phyloP scores from a whole-genome alignment of 176 grass and related monocot species.

The Musa troglodytarum region DNA sequence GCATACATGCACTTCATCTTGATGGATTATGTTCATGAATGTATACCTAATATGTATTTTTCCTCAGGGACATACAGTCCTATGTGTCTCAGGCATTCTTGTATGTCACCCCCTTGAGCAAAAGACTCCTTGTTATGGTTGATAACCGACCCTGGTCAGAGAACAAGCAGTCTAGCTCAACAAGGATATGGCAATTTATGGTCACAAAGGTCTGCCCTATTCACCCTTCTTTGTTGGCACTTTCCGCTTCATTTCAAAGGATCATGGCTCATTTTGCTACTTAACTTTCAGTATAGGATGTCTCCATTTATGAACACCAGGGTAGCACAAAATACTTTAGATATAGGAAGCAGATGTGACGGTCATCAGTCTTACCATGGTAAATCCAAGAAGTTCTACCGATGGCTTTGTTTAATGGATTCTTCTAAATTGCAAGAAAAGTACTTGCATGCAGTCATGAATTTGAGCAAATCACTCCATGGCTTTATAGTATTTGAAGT shows the following conservation, averaged over 20 bases:
- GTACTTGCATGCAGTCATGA: constrained; percentile 9
- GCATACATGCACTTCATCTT: background rate
- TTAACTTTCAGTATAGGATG: constrained; percentile 68
- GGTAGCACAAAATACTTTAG: constrained; percentile 6
- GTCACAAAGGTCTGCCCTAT: constrained; percentile 58
- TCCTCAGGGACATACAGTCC: constrained; percentile 70
- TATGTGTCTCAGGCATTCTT: constrained; percentile 74
- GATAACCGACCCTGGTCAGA: constrained; percentile 84
- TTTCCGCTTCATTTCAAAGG: background rate
- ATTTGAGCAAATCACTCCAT: constrained; percentile 37
- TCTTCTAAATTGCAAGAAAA: constrained; percentile 14
- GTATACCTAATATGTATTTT: background rate
- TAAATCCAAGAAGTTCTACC: constrained; percentile 23
- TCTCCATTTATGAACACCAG: constrained; percentile 75
- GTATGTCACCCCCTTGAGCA: constrained; percentile 60
- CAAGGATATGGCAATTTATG: constrained; percentile 88
- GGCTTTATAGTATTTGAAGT: constrained; percentile 91
- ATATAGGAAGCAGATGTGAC: background rate
- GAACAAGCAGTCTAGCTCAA: constrained; percentile 47
- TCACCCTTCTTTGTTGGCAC: background rate
- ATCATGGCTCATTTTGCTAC: background rate
- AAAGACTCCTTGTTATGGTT: constrained; percentile 77
- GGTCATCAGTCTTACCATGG: constrained; percentile 4
- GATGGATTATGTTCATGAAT: background rate
- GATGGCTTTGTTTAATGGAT: constrained; percentile 44